Conservation (phyloP, 2,329 filamentous ascomycete genomes). For the Eurotiales sp. region DNA sequence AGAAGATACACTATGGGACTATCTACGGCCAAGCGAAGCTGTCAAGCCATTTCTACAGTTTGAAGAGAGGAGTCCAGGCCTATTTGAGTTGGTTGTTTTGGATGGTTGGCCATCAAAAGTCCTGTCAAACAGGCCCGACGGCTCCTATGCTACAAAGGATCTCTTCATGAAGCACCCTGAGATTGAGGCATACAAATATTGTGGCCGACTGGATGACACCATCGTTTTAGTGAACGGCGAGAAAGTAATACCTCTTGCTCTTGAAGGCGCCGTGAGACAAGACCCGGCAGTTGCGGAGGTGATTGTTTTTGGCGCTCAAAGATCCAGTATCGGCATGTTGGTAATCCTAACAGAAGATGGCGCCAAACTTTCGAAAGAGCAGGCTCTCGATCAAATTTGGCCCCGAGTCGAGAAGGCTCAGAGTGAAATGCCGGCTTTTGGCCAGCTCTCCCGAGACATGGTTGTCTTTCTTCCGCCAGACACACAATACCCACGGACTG, state of each 20-base stretch:
- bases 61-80: conserved; percentile 31
- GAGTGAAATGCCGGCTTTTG: conserved; percentile 48
- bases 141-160: conserved; percentile 50
- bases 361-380: conserved; percentile 37
- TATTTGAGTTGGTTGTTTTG: conserved; percentile 35
- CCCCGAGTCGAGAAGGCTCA: conserved; percentile 52
- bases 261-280: conserved; percentile 15
- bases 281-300: conserved; percentile 14
- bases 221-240: conserved; percentile 19
- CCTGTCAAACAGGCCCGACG: conserved; percentile 44
- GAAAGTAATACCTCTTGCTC: conserved; percentile 20
- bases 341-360: conserved; percentile 50
- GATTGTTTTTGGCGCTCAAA: conserved; percentile 17
- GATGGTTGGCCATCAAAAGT: conserved; percentile 39
- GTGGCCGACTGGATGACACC: conserved; percentile 15
- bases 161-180: conserved; percentile 41
- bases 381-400: conserved; percentile 49
- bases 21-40: conserved; percentile 44
- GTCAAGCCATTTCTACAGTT: conserved; percentile 42
- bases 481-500: conserved; percentile 49
- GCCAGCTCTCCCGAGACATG: conserved; percentile 52
- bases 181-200: conserved; percentile 35
- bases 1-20: conserved; percentile 59
- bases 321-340: conserved; percentile 34
- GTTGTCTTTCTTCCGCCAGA: conserved; percentile 47